phyloP scores from a whole-genome alignment of 2,329 filamentous ascomycete species.

The Hymenoscyphus repandus region DNA sequence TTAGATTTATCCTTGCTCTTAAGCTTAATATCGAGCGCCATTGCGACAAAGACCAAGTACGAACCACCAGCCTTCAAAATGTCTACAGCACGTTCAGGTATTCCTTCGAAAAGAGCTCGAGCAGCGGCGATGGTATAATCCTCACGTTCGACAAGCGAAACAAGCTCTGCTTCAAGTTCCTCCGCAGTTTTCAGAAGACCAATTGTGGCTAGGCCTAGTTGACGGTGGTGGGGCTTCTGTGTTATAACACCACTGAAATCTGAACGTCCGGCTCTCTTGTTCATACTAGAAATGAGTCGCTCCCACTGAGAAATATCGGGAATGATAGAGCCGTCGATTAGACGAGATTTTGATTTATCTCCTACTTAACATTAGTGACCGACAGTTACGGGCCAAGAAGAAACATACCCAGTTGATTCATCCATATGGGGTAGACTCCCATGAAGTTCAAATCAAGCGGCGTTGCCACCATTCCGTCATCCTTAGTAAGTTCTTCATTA shows the following conservation, averaged over 20 bases:
- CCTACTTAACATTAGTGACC: constrained; percentile 33
- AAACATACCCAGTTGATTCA: constrained; percentile 55
- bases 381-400: background rate
- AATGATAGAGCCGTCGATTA: constrained; percentile 39
- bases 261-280: constrained; percentile 55
- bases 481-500: constrained; percentile 57
- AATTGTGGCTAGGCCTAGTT: constrained; percentile 71
- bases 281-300: constrained; percentile 57
- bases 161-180: constrained; percentile 40
- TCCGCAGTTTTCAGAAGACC: constrained; percentile 59
- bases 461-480: constrained; percentile 65
- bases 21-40: constrained; percentile 60
- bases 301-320: constrained; percentile 51
- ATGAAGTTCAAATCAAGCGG: constrained; percentile 70
- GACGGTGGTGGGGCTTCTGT: constrained; percentile 62
- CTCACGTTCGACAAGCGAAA: constrained; percentile 40
- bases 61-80: constrained; percentile 64
- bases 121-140: constrained; percentile 72
- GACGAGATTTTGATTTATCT: constrained; percentile 41
- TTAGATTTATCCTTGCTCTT: constrained; percentile 40
- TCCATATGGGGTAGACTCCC: constrained; percentile 70
- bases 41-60: constrained; percentile 63
- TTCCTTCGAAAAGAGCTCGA: constrained; percentile 67
- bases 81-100: constrained; percentile 62
- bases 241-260: constrained; percentile 60